Conservation (phyloP, 805 yeast species). For the Candida ascalaphidarum region DNA sequence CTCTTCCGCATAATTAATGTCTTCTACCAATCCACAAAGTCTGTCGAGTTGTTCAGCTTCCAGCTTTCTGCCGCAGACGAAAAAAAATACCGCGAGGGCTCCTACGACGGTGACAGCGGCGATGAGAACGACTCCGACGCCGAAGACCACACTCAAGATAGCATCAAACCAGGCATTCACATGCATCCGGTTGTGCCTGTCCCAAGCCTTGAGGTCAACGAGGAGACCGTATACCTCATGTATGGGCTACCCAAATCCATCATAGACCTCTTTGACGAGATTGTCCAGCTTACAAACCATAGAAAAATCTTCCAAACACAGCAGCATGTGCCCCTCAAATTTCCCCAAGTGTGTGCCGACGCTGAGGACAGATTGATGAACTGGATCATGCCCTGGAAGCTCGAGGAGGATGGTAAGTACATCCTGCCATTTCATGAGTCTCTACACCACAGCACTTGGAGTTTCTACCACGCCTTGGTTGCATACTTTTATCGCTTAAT, state of each 20-base stretch:
- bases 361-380: conserved; percentile 39
- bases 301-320: conserved; percentile 34
- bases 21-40: conserved; percentile 40
- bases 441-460: conserved; percentile 23
- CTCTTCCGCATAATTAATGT: conserved; percentile 23
- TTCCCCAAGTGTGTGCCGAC: conserved; percentile 48
- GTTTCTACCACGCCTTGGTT: conserved; percentile 35
- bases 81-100: conserved; percentile 37
- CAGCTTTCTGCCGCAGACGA: conserved; percentile 25
- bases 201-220: not conserved
- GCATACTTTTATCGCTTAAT: conserved; percentile 39
- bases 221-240: conserved; percentile 29
- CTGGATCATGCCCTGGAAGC: conserved; percentile 41
- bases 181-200: too few relatives aligned
- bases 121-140: conserved; percentile 3
- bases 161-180: not conserved
- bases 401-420: conserved; percentile 18
- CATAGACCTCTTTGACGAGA: conserved; percentile 36
- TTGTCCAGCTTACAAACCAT: conserved; percentile 42
- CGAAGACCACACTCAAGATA: conserved; percentile 2
- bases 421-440: conserved; percentile 32
- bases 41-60: conserved; percentile 40
- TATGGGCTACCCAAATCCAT: conserved; percentile 42
- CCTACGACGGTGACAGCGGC: conserved; percentile 26
- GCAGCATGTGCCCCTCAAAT: conserved; percentile 42